Base-by-base conservation (phyloP, 192 early-diverging fungal genomes). In the Entomortierella chlamydospora region DNA sequence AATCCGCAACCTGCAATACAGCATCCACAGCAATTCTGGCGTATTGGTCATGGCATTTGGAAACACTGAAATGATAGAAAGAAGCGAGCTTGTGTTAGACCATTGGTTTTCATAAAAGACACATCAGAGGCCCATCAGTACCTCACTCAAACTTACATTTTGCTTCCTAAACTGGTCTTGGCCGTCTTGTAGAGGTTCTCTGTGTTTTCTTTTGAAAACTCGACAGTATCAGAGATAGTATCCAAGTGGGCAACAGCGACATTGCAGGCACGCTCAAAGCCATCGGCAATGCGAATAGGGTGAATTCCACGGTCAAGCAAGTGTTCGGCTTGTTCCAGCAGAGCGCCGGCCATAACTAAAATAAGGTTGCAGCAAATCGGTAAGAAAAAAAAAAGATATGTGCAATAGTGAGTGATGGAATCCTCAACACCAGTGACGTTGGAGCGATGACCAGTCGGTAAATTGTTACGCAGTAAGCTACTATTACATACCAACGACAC, bases 11-110 rank as follows among this genome's bases (percentile, higher is more conserved):
- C 26, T 97, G 91, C 26, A 99, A 83, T 34, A 99, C 95, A 57
- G 98, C 96, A 68, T 99, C 94, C 5, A 99, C 97, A 33, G 98
- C 98, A 84, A 99, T 99, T 82, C 95, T 88, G 22, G 98, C 94
- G 83, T 97, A 99, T 84, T 95, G 92, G 61, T 98, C 97, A 70
- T 99, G 98, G 88, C 93, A 95, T 81, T 99, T 99, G 81, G 93
- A 96, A 25, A 99, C 98, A 83, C 95, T 96, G n/a, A 66, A 30
- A 57, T 13, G 13, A 33, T 2, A 57, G 3, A 57, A 37, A 57
- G 9, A 33, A 4, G 39, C 12, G 20, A 47, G 15, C 15, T 47
- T 47, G 20, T 4, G 4, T 20, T 11, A 47, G 20, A 20, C 4
- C 2, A 47, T 15, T 20, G 20, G 2, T 47, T 20, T 11, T 4